phyloP scores from a whole-genome alignment of 176 grass and related monocot species.

The Paspalum vaginatum region DNA sequence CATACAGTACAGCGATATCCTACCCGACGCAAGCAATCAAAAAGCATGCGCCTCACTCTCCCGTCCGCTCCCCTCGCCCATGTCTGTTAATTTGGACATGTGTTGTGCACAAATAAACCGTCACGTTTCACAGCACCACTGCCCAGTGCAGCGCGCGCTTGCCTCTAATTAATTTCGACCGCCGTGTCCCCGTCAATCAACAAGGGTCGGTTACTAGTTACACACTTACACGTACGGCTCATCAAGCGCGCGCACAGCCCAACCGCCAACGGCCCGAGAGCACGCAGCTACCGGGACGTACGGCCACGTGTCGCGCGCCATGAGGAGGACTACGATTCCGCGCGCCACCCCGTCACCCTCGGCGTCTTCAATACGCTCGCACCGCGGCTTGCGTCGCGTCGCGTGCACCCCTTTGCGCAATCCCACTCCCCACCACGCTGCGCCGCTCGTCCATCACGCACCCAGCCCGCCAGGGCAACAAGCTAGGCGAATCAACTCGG shows the following conservation, averaged over 20 bases:
- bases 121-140: too few relatives aligned
- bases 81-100: too few relatives aligned
- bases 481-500: background rate
- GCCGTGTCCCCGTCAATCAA: too few relatives aligned
- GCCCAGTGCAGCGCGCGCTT: too few relatives aligned
- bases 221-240: too few relatives aligned
- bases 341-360: background rate
- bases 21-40: background rate
- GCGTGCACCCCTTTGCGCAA: background rate
- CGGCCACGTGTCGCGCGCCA: background rate
- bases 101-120: too few relatives aligned
- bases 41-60: too few relatives aligned
- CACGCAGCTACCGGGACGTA: background rate
- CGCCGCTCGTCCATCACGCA: background rate
- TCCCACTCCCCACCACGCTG: background rate
- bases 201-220: too few relatives aligned
- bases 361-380: conserved; percentile 19
- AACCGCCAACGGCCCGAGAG: conserved; percentile 30
- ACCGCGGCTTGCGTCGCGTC: background rate
- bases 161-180: too few relatives aligned
- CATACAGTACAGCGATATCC: background rate
- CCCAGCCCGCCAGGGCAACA: background rate
- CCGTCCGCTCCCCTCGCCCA: too few relatives aligned
- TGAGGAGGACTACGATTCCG: background rate
- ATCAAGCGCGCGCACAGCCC: background rate